Percentiles rank a stretch among this genome's conserved stretches.
Conservation (phyloP, 768 basidiomycete genomes). For the Mycena rebaudengoi region DNA sequence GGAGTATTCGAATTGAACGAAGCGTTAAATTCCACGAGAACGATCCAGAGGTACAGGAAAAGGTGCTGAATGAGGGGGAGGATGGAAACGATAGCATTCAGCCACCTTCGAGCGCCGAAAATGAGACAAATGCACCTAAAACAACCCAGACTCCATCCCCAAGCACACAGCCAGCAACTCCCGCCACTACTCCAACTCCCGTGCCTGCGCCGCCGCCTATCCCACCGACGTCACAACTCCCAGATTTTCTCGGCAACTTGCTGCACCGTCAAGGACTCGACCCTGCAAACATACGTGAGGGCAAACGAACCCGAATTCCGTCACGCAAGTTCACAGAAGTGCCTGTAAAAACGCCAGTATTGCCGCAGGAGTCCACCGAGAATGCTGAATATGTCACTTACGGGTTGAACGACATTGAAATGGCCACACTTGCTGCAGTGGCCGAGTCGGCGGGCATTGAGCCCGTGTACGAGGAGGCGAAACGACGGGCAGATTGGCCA, state of each 20-base stretch:
- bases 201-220: not conserved
- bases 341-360: not conserved
- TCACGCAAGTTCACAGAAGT: not conserved
- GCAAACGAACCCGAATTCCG: not conserved
- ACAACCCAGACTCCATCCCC: too few relatives aligned
- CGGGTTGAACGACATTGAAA: not conserved
- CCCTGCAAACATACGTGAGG: not conserved
- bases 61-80: not conserved
- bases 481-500: too few relatives aligned
- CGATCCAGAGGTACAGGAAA: too few relatives aligned
- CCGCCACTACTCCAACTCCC: not conserved
- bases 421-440: not conserved
- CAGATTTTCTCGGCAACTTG: not conserved
- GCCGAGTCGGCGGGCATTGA: not conserved
- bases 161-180: too few relatives aligned
- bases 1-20: too few relatives aligned
- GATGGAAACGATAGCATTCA: not conserved
- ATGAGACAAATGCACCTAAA: not conserved
- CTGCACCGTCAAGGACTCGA: not conserved
- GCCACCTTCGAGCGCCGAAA: not conserved
- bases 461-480: too few relatives aligned
- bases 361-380: too few relatives aligned
- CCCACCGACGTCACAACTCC: not conserved
- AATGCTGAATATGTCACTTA: not conserved
- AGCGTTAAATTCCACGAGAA: too few relatives aligned